phyloP scores from a whole-genome alignment of 1,284 basidiomycete genomes.

The Moesziomyces aphidis region DNA sequence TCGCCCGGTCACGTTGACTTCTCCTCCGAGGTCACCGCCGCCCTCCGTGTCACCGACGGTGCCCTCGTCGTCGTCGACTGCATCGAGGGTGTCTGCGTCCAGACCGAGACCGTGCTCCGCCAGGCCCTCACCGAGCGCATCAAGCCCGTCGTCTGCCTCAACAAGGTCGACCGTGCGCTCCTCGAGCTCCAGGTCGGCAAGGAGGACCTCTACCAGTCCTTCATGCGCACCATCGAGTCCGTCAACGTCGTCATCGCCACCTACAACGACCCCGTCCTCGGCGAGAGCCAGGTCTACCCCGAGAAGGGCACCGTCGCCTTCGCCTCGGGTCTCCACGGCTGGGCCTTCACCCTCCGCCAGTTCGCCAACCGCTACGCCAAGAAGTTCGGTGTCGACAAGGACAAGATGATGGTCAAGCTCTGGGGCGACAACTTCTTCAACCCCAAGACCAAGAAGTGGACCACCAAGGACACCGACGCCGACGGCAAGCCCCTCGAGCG shows the following conservation, averaged over 20 bases:
- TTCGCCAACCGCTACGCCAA: constrained; percentile 96
- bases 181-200: constrained; percentile 98
- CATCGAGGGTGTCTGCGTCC: constrained; percentile 99
- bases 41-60: constrained; percentile 98
- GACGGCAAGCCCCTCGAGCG: constrained; percentile 86
- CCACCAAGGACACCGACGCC: constrained; percentile 79
- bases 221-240: constrained; percentile 96
- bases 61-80: constrained; percentile 96
- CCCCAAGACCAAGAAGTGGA: constrained; percentile 97
- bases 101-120: constrained; percentile 99
- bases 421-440: constrained; percentile 99
- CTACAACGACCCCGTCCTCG: constrained; percentile 92
- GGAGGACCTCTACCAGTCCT: constrained; percentile 97
- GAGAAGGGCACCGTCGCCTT: constrained; percentile 99
- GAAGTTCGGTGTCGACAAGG: constrained; percentile 99
- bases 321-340: constrained; percentile 99
- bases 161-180: constrained; percentile 99
- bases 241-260: constrained; percentile 99
- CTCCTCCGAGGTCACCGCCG: constrained; percentile 99
- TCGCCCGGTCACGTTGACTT: constrained; percentile 99
- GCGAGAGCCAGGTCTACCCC: constrained; percentile 99
- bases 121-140: constrained; percentile 98
- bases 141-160: constrained; percentile 99
- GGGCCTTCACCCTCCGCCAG: constrained; percentile 99
- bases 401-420: constrained; percentile 96